Percentiles rank a stretch among this genome's conserved stretches.
Conservation (phyloP, 345 rosid species). For the Populus pruinosa region DNA sequence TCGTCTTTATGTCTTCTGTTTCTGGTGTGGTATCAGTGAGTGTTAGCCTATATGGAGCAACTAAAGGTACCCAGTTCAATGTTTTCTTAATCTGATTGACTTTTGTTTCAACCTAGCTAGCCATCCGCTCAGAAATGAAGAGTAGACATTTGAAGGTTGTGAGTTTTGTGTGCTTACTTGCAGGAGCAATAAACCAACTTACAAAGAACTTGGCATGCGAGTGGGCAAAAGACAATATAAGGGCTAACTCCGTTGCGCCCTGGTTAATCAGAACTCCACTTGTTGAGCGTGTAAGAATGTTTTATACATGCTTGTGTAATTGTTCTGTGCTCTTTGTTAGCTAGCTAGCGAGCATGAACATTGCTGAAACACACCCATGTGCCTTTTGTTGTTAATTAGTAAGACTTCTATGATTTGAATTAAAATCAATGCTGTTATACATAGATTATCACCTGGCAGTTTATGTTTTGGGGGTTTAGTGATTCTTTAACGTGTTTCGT, state of each 20-base stretch:
- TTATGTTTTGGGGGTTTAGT: not conserved
- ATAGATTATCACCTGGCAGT: not conserved
- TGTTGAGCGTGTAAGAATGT: not conserved
- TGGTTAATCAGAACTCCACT: slow-evolving; percentile 14
- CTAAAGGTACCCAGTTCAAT: slow-evolving; percentile 11
- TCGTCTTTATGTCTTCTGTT: slow-evolving; percentile 21
- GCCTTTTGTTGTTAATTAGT: not conserved
- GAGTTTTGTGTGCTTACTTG: not conserved
- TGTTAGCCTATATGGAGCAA: slow-evolving; percentile 3
- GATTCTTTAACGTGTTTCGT: not conserved
- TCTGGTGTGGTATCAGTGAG: not conserved
- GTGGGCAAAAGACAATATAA: slow-evolving; percentile 27
- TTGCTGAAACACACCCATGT: no score
- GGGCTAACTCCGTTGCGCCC: slow-evolving; percentile 19
- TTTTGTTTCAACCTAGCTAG: not conserved
- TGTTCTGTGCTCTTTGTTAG: no score
- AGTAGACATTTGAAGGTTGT: not conserved
- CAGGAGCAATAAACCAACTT: slow-evolving; percentile 23
- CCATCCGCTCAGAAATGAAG: not conserved
- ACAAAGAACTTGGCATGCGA: slow-evolving; percentile 24
- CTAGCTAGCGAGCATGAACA: no score
- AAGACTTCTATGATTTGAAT: not conserved
- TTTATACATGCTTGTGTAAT: not conserved
- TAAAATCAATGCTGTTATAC: not conserved
- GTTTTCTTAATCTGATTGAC: not conserved